phyloP scores from a whole-genome alignment of 2,329 filamentous ascomycete species.

The Ceratocystis harringtonii region DNA sequence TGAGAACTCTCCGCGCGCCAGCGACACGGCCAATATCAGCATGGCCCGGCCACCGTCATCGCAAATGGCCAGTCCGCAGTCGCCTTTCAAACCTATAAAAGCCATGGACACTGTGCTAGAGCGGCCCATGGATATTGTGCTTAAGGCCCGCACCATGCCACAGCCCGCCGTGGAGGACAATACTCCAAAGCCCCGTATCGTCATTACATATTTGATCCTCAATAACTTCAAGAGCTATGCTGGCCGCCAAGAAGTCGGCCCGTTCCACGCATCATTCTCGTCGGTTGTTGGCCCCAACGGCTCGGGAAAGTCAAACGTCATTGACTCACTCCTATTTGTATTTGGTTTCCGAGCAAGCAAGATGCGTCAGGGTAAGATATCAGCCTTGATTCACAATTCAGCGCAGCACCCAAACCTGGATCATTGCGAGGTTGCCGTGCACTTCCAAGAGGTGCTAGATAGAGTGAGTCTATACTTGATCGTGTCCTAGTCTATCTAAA shows the following conservation, averaged over 20 bases:
- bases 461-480: constrained; percentile 32
- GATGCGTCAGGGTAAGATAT: constrained; percentile 98
- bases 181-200: constrained; percentile 69
- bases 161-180: constrained; percentile 56
- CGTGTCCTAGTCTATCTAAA: constrained; percentile 19
- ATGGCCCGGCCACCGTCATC: constrained; percentile 34
- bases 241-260: constrained; percentile 83
- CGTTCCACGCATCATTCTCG: constrained; percentile 93
- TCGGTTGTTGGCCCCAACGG: constrained; percentile 96
- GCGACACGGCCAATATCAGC: constrained; percentile 39
- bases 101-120: constrained; percentile 66
- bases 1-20: constrained; percentile 5
- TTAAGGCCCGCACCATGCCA: constrained; percentile 64
- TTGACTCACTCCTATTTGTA: constrained; percentile 95
- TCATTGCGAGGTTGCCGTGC: constrained; percentile 87
- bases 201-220: constrained; percentile 81
- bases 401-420: constrained; percentile 72
- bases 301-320: constrained; percentile 97
- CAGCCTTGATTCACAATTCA: constrained; percentile 93
- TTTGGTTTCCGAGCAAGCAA: constrained; percentile 98
- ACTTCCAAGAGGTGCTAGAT: constrained; percentile 92
- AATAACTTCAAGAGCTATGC: constrained; percentile 99
- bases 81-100: constrained; percentile 53
- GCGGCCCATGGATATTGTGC: constrained; percentile 82
- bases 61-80: constrained; percentile 31